phyloP scores from a whole-genome alignment of 805 yeast species.

The Dipodascus geniculatus region DNA sequence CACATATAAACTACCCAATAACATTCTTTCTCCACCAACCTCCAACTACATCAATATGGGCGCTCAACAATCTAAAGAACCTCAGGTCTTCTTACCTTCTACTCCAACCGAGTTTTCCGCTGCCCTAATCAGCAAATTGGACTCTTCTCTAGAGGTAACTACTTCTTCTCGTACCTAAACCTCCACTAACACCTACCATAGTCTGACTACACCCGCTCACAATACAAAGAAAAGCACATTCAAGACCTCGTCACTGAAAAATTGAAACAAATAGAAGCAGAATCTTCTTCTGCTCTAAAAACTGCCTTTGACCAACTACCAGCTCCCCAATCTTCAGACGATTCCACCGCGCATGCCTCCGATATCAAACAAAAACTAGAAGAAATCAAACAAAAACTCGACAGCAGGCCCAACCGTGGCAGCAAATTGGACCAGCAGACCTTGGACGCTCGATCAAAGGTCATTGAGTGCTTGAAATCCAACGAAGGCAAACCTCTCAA shows the following conservation, averaged over 20 bases:
- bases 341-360: conserved; percentile 12
- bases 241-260: conserved; percentile 26
- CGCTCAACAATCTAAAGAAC: conserved; percentile 17
- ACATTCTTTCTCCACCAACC: background rate
- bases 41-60: too few relatives aligned
- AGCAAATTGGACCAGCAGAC: conserved; percentile 19
- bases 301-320: conserved; percentile 11
- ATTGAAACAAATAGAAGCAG: conserved; percentile 21
- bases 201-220: conserved; percentile 28
- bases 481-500: conserved; percentile 23
- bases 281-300: conserved; percentile 20
- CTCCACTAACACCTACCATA: conserved; percentile 4
- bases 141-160: conserved; percentile 20
- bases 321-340: conserved; percentile 12
- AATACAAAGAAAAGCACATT: conserved; percentile 22
- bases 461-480: conserved; percentile 21
- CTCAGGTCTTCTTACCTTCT: conserved; percentile 24
- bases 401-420: conserved; percentile 22
- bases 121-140: conserved; percentile 22
- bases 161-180: too few relatives aligned
- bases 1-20: background rate
- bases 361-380: conserved; percentile 19
- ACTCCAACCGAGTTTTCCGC: conserved; percentile 24
- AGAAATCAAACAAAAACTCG: conserved; percentile 20
- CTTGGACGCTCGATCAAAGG: conserved; percentile 17